Conservation (phyloP, 2,329 filamentous ascomycete species). For the Phialophora chinensis region DNA sequence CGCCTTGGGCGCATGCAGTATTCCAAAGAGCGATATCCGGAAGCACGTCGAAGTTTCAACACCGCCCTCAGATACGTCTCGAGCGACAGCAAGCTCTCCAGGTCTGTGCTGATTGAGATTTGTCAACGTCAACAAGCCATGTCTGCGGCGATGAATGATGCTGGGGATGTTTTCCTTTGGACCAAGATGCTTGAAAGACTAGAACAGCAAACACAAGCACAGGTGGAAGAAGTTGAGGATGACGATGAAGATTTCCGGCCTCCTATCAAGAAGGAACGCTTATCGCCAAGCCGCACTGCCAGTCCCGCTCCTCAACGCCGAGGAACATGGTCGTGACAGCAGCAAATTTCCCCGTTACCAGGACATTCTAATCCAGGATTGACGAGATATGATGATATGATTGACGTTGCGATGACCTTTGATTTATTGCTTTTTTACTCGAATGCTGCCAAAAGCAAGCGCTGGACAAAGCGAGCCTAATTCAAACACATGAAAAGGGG, state of each 20-base stretch:
- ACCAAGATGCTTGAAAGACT: slow-evolving; percentile 17
- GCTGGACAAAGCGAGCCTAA: neutral
- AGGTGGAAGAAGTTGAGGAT: slow-evolving; percentile 10
- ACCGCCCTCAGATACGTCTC: slow-evolving; percentile 28
- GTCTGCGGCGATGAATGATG: slow-evolving; percentile 28
- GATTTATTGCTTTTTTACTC: neutral
- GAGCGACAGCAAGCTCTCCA: slow-evolving; percentile 20
- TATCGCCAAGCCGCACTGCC: slow-evolving; percentile 1
- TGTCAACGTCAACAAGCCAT: slow-evolving; percentile 33
- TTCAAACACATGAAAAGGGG: neutral
- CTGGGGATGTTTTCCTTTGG: slow-evolving; percentile 30
- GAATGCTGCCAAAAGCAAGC: neutral
- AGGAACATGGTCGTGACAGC: slow-evolving; percentile 8
- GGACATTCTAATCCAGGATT: neutral
- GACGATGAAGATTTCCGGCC: neutral
- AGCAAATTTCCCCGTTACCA: neutral
- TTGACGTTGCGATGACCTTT: neutral
- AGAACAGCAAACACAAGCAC: slow-evolving; percentile 28
- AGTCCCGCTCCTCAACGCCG: slow-evolving; percentile 8
- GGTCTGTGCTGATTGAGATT: slow-evolving; percentile 30
- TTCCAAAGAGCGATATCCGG: slow-evolving; percentile 20
- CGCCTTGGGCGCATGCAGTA: slow-evolving; percentile 31
- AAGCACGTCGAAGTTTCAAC: slow-evolving; percentile 35
- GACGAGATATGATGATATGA: slow-evolving; percentile 5
- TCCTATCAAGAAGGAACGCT: slow-evolving; percentile 1